Evolutionary conservation across 768 basidiomycete genomes (phyloP), one percentile per base, ranked within the genome.

Genomic region (Boletus sensibilis): DNA sequence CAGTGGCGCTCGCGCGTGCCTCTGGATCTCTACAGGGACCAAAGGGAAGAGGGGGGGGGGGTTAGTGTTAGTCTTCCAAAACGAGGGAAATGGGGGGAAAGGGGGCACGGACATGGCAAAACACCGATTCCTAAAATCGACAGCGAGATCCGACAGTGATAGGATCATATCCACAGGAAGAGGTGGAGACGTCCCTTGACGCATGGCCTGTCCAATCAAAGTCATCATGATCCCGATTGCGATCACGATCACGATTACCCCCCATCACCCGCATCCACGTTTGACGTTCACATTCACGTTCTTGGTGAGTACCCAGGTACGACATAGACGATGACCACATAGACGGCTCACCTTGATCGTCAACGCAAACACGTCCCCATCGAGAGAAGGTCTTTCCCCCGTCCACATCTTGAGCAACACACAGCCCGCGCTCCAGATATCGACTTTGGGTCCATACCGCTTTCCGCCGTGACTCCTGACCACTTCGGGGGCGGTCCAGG

Each of bases 401-500:
- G 87, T 88, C 87, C 92, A 94, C 96, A 98, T 98, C 74, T 95
- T 94, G 59, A 96, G 78, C 11, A 94, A 88, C 9, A 98, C 90
- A 75, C 95, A 98, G 2, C 95, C 95, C 3, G 94, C 82, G 70
- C 90, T 92, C 95, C 95, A 98, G 60, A 98, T 93, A 68, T 98
- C 94, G 46, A 95, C 86, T 75, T 98, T 98, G 69, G 88, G 89
- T 65, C 90, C 93, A 70, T 98, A 98, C 0, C 91, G 91, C 62
- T 87, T 86, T 11, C 54, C 44, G 72, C 84, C 84, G 66, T 86
- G 83, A 25, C 88, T 84, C 55, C 89, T 85, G 59, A 92, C 81
- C 52, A 94, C 89, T 75, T 92, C 94, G 0, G 94, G 93, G 13
- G 93, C 94, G 91, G 96, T 96, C 94, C 94, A 97, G 70, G 94